Percentiles rank a stretch among this genome's conserved stretches.
Evolutionary conservation across 768 basidiomycete species (phyloP).

Genomic region (Coprinopsis strossmayeri): DNA sequence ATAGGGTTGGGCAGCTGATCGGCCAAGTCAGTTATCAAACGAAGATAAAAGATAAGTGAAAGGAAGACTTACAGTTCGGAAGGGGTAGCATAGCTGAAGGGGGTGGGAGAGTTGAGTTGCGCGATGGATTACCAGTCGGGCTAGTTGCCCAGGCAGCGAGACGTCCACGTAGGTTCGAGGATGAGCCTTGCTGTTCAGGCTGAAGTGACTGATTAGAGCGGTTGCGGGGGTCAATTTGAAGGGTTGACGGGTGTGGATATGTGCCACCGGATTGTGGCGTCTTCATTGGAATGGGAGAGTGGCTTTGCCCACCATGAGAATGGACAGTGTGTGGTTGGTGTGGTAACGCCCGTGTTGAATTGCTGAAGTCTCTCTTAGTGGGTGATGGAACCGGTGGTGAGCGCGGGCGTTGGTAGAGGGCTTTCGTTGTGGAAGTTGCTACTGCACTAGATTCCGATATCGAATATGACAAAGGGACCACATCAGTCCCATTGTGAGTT

Average conservation of each 20-base stretch:
- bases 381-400: background rate
- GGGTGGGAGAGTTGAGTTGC: constrained; percentile 4
- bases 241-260: background rate
- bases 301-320: background rate
- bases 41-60: background rate
- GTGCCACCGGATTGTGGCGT: background rate
- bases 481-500: constrained; percentile 23
- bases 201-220: background rate
- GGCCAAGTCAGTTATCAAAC: constrained; percentile 1
- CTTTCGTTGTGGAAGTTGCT: constrained; percentile 2
- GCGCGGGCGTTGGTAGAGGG: constrained; percentile 26
- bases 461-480: constrained; percentile 26
- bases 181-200: constrained; percentile 16
- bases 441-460: constrained; percentile 22
- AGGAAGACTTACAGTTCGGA: constrained; percentile 6
- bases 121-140: constrained; percentile 9
- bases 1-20: constrained; percentile 10
- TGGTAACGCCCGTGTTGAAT: constrained; percentile 7
- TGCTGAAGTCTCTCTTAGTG: background rate
- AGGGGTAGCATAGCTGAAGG: constrained; percentile 14
- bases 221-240: background rate
- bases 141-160: constrained; percentile 41
- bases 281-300: background rate
- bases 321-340: constrained; percentile 4
- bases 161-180: constrained; percentile 36